These are phyloP conservation scores for Bruguiera hainesii DNA, from an alignment of 441 rosid genomes.

Conservation along the genomic window DNA sequence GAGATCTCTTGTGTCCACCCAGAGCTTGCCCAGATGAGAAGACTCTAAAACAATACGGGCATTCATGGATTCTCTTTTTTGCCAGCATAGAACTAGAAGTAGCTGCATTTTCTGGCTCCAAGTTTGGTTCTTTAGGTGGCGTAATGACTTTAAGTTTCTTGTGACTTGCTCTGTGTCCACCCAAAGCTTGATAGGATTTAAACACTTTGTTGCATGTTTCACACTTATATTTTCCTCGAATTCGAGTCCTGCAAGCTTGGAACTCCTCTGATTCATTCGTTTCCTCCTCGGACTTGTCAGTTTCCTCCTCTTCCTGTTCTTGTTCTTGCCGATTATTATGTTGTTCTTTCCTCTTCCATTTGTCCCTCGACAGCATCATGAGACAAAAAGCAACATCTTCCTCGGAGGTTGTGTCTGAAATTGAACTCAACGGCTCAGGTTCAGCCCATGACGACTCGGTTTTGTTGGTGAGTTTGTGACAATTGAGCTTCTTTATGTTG, in stretches of 20 bases:
- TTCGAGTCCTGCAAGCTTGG: slow-evolving; percentile 18
- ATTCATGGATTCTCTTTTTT: slow-evolving; percentile 63
- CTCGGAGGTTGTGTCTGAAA: slow-evolving; percentile 42
- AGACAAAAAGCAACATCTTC: slow-evolving; percentile 50
- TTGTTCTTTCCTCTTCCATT: slow-evolving; percentile 23
- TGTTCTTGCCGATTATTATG: slow-evolving; percentile 4
- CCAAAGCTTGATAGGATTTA: slow-evolving; percentile 52
- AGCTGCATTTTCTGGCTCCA: slow-evolving; percentile 33
- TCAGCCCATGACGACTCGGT: slow-evolving; percentile 22
- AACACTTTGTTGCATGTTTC: slow-evolving; percentile 48
- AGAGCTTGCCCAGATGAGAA: slow-evolving; percentile 95
- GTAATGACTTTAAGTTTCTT: slow-evolving; percentile 39
- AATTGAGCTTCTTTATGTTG: slow-evolving; percentile 30
- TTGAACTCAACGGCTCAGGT: slow-evolving; percentile 58
- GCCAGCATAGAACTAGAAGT: slow-evolving; percentile 17
- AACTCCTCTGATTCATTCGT: slow-evolving; percentile 24
- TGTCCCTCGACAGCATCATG: slow-evolving; percentile 42
- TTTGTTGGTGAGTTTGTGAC: slow-evolving; percentile 18
- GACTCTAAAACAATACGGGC: slow-evolving; percentile 76
- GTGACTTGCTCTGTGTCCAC: slow-evolving; percentile 61
- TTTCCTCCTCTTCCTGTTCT: not conserved
- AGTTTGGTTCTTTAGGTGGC: slow-evolving; percentile 24
- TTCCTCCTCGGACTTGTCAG: slow-evolving; percentile 28
- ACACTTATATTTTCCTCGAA: slow-evolving; percentile 38
- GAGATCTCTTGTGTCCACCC: slow-evolving; percentile 97